phyloP scores from a whole-genome alignment of 1,284 basidiomycete genomes.

The Gymnopus androsaceus region DNA sequence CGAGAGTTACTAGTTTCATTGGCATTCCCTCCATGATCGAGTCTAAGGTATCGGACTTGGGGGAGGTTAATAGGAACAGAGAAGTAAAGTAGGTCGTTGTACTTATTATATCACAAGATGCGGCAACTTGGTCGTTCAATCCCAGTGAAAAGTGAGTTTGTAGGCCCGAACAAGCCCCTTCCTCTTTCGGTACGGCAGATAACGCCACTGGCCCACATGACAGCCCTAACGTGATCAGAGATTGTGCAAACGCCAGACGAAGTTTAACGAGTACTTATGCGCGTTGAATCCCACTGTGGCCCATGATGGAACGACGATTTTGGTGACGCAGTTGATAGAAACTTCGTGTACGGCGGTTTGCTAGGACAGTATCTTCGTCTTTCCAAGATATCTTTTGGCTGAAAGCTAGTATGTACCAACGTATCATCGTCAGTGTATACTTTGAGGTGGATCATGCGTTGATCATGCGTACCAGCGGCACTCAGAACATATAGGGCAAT shows the following conservation, averaged over 20 bases:
- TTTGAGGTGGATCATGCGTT: background rate
- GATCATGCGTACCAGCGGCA: conserved; percentile 45
- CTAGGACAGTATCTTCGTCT: conserved; percentile 41
- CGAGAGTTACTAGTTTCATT: too few species aligned
- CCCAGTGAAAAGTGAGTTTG: too few species aligned
- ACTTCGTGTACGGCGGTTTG: conserved; percentile 53
- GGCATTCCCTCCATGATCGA: too few species aligned
- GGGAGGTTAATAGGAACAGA: too few species aligned
- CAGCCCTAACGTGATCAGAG: too few species aligned
- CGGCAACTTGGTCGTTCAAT: too few species aligned
- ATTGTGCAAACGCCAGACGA: conserved; percentile 42
- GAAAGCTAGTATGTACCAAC: conserved; percentile 50
- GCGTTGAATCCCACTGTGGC: conserved; percentile 43
- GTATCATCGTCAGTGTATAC: background rate
- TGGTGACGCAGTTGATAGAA: conserved; percentile 42
- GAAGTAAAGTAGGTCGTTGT: too few species aligned
- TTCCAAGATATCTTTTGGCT: conserved; percentile 54
- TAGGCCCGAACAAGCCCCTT: too few species aligned
- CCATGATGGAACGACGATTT: conserved; percentile 48
- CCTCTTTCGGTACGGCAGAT: too few species aligned
- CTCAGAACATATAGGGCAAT: conserved; percentile 60
- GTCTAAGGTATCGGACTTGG: too few species aligned
- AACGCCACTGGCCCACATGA: too few species aligned
- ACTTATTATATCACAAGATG: too few species aligned
- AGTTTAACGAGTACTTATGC: conserved; percentile 38